These are phyloP conservation scores for Allomyces macrogynus DNA, from an alignment of 192 early-diverging fungal species.

Conservation along the genomic window DNA sequence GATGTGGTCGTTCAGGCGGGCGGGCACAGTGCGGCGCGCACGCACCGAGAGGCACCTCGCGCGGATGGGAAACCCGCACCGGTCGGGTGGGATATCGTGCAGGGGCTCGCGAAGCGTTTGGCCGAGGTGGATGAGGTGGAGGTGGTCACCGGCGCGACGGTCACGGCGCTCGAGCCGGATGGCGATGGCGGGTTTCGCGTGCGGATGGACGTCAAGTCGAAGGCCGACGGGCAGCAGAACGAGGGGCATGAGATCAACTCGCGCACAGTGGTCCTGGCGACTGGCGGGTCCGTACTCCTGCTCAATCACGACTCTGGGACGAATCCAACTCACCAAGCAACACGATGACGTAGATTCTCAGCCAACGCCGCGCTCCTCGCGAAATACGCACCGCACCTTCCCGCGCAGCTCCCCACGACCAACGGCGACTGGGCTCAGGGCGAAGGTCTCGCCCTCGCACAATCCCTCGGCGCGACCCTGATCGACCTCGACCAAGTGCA, in stretches of 20 bases:
- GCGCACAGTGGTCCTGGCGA: too few relatives aligned
- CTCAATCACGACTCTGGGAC: too few relatives aligned
- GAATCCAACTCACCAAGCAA: too few relatives aligned
- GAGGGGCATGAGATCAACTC: too few relatives aligned
- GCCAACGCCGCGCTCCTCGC: conserved; percentile 19
- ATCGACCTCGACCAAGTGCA: conserved; percentile 93
- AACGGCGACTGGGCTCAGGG: conserved; percentile 90
- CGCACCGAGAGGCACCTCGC: conserved; percentile 61
- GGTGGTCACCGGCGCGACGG: too few relatives aligned
- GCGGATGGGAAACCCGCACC: conserved; percentile 21
- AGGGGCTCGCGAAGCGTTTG: too few relatives aligned
- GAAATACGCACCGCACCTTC: not conserved
- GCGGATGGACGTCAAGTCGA: too few relatives aligned
- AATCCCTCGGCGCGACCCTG: conserved; percentile 56
- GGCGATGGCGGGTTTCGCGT: too few relatives aligned
- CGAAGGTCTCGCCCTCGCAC: conserved; percentile 78
- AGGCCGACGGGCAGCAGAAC: too few relatives aligned
- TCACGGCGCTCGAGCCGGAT: too few relatives aligned
- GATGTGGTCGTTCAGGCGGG: conserved; percentile 72
- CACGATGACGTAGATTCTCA: conserved; percentile 49
- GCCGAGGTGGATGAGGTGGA: too few relatives aligned
- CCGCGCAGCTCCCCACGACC: conserved; percentile 51
- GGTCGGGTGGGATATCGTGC: conserved; percentile 13
- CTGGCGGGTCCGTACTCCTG: too few relatives aligned
- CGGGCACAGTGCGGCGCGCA: conserved; percentile 81